A percentile compares a stretch with the other conserved stretches of the same genome.
These are phyloP conservation scores for Phaffomyces thermotolerans DNA, from an alignment of 805 yeast genomes.

Conservation along the genomic window DNA sequence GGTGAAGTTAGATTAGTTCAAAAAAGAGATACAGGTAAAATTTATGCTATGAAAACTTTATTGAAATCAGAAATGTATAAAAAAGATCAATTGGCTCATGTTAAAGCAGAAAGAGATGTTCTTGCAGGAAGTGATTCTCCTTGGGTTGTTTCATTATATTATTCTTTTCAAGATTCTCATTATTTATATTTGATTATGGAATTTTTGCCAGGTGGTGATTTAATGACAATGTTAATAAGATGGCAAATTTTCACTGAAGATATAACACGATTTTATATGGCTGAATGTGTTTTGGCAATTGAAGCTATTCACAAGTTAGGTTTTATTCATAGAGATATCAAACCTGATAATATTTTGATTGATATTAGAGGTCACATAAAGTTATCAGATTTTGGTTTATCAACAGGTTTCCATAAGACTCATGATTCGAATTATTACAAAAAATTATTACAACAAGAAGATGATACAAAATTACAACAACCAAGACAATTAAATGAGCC, in stretches of 20 bases:
- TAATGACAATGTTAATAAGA: constrained; percentile 86
- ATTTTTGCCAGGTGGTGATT: constrained; percentile 98
- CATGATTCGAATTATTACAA: constrained; percentile 93
- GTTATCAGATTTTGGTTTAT: constrained; percentile 92
- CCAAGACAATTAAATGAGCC: constrained; percentile 27
- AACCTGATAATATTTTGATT: constrained; percentile 90
- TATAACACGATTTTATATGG: constrained; percentile 90
- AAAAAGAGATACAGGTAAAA: constrained; percentile 89
- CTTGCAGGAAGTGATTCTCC: constrained; percentile 90
- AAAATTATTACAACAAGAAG: constrained; percentile 45
- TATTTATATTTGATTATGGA: constrained; percentile 95
- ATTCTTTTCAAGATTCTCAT: constrained; percentile 92
- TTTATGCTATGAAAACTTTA: constrained; percentile 89
- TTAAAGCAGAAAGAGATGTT: constrained; percentile 92
- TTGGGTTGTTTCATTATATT: constrained; percentile 90
- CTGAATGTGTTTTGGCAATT: constrained; percentile 94
- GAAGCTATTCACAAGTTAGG: constrained; percentile 93
- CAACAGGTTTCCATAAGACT: constrained; percentile 90
- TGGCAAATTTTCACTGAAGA: constrained; percentile 91
- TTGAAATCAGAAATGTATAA: constrained; percentile 80
- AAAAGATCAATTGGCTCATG: constrained; percentile 92
- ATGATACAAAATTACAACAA: constrained; percentile 42
- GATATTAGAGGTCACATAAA: constrained; percentile 86
- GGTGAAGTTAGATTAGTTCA: constrained; percentile 95
- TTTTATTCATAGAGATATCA: constrained; percentile 94